Base-by-base conservation (phyloP, 345 rosid genomes). In the Stellera chamaejasme region DNA sequence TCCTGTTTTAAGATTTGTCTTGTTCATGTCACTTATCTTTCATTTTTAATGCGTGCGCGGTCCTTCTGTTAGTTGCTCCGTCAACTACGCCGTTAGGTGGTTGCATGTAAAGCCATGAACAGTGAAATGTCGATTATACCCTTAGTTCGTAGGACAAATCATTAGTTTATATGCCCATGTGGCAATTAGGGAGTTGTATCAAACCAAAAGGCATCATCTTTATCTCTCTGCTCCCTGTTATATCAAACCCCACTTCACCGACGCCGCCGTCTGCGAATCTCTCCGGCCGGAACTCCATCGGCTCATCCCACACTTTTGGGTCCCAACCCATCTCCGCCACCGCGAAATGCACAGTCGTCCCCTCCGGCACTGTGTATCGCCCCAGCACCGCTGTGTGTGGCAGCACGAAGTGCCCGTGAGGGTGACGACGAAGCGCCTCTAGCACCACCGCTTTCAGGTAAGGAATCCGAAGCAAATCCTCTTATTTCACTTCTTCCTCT, bases 221-320 rank as follows among this genome's bases (percentile, higher is more conserved):
- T 5, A 46, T 2, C 50, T 46, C 50, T 16, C 50, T 46, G 15
- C 50, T 46, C 1, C 50, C 50, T 0, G 50, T 46, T 5, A 46
- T 46, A 11, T 46, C 50, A 46, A 46, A 46, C 50, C 14, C 50
- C 5, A 10, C 49, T 16, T 11, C 50, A 1, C 50, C 12, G 13
- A 1, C 49, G 49, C 11, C 50, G 12, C 50, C 12, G 15, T 16
- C 15, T 16, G 15, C 6, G 50, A 46, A 46, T 16, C 50, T 12
- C 14, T 13, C 15, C 41, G 27, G 1, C 42, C 16, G 14, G 1
- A 75, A 75, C 43, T 46, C 66, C 79, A 71, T 71, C 7, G 76
- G 76, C 5, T 75, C 76, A 2, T 69, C 71, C 77, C 74, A 69
- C 1, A 66, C 66, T 25, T 50, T 32, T 2, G 80, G 74, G 59